phyloP scores from a whole-genome alignment of 192 early-diverging fungal species.

The Podila epigama region DNA sequence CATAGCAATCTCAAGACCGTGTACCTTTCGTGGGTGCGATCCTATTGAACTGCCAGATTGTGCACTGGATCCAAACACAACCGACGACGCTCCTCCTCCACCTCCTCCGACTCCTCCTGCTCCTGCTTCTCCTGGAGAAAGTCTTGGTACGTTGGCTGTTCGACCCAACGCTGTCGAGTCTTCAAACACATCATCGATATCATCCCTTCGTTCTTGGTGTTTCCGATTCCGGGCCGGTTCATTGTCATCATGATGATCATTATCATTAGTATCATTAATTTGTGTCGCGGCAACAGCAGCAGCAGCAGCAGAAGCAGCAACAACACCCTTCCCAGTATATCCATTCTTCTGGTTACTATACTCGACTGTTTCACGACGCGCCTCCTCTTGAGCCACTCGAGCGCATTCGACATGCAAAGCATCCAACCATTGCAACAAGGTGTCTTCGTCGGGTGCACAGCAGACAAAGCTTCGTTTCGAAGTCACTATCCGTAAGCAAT shows the following conservation, averaged over 20 bases:
- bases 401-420: slow-evolving; percentile 53
- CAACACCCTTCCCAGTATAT: no score
- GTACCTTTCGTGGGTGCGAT: not conserved
- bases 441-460: slow-evolving; percentile 56
- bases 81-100: not conserved
- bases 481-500: slow-evolving; percentile 63
- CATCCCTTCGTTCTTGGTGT: not conserved
- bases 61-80: not conserved
- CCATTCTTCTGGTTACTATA: not conserved
- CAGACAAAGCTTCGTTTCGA: slow-evolving; percentile 60
- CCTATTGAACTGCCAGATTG: not conserved
- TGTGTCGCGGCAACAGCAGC: no score
- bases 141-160: not conserved
- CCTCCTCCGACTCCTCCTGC: not conserved
- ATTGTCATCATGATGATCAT: no score
- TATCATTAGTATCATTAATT: no score
- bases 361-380: slow-evolving; percentile 15
- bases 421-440: slow-evolving; percentile 59
- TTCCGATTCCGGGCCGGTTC: not conserved
- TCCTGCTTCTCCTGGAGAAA: not conserved
- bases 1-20: not conserved
- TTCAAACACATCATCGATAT: not conserved
- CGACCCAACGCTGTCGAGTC: not conserved
- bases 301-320: no score
- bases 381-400: slow-evolving; percentile 38